Base-by-base conservation (phyloP, 768 basidiomycete species). In the Hirschioporus abietinus region DNA sequence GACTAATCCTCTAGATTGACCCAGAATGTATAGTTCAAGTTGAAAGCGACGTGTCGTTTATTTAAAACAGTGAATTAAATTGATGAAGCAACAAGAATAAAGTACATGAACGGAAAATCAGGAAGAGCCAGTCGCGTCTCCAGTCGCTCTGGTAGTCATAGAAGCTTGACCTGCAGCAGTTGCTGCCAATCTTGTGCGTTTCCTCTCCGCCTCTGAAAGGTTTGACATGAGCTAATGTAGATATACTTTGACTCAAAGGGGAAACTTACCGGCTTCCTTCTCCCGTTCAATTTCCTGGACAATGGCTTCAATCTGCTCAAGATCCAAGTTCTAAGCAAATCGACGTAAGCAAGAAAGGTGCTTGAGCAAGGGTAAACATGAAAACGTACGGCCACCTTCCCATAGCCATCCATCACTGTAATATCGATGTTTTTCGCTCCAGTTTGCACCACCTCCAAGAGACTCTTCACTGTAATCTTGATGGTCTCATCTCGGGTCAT, bases 391-490 rank as follows among this genome's bases (percentile, higher is more conserved):
- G 93, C 93, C 65, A 96, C 87, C 79, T 95, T 92, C 67, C 93
- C 93, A 75, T 94, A 98, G 68, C 89, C 86, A 74, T 97, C 95
- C 93, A 99, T 96, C 60, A 98, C 93, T 68, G 92, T 95, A 72
- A 99, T 94, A 77, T 99, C 97, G 69, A 99, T 99, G 78, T 99
- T 99, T 83, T 99, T 99, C 5, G 97, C 97, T n/a, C 97, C 97
- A 1, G 97, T 98, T 79, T 99, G 97, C 8, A 99, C 97, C 42
- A 99, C 96, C 77, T 99, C 97, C 25, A 99, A 82, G 72, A 99
- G 81, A 75, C 91, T 92, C 82, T 98, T 99, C 69, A 99, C 87
- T 0, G 97, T 95, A 62, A 99, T 80, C 77, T 97, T 97, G 77
- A 99, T 92, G 64, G 91, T 89, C 68, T 97, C 95, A 63, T 95